Evolutionary conservation across 257 asterid genomes (phyloP).

Genomic region (Solanum tarapatanum): DNA sequence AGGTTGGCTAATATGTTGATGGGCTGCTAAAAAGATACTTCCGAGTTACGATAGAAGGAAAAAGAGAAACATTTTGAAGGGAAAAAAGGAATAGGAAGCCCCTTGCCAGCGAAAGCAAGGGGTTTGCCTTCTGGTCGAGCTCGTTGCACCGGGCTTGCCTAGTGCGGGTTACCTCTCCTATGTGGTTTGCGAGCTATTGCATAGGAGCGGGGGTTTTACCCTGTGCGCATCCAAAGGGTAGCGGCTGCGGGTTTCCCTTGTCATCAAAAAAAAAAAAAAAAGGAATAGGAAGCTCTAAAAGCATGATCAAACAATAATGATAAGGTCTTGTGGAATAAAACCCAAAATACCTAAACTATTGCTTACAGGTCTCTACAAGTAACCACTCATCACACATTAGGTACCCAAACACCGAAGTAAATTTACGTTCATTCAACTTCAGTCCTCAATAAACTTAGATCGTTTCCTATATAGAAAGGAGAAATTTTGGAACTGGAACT

Average conservation of each 20-base stretch:
- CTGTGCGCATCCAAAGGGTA: too few species aligned
- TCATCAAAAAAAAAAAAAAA: too few species aligned
- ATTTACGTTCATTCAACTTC: background rate
- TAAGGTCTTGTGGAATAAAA: background rate
- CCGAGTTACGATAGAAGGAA: background rate
- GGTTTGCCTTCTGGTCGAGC: too few species aligned
- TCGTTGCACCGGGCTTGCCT: too few species aligned
- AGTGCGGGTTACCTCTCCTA: too few species aligned
- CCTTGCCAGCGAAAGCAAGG: too few species aligned
- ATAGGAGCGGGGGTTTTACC: too few species aligned
- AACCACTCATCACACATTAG: background rate
- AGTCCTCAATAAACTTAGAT: background rate
- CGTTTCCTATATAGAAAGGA: background rate
- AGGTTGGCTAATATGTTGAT: background rate
- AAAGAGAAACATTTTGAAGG: background rate
- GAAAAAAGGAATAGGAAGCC: background rate
- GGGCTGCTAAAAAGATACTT: background rate
- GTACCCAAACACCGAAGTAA: background rate
- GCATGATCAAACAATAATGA: background rate
- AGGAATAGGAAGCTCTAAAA: background rate
- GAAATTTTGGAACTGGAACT: background rate
- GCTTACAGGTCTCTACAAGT: background rate
- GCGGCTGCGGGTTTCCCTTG: too few species aligned
- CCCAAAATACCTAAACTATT: background rate
- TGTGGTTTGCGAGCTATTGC: too few species aligned